Evolutionary conservation across 306 rosid species (phyloP), one percentile per base, ranked within the genome.

Genomic region (Ziziphus jujuba): DNA sequence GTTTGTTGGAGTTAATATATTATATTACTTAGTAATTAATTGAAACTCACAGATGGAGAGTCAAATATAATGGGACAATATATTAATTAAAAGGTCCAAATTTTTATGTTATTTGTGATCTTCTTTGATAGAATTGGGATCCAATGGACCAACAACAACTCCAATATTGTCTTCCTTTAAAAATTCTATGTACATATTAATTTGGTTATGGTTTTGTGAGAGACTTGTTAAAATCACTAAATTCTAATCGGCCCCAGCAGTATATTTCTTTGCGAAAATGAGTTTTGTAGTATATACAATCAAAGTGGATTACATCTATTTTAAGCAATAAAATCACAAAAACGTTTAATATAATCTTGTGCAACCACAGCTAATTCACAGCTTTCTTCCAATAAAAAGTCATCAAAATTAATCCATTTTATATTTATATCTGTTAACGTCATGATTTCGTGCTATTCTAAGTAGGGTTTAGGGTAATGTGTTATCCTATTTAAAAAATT

Each of bases 51-150:
- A 10, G 61, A 20, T 63, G 63, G 7, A 31, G 66, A 70, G 79
- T 79, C 84, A 63, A 70, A 56, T 72, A 61, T 66, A 75, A 59
- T 52, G 64, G 60, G 75, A 75, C 80, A 63, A 23, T 48, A 1
- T 1, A 28, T 28, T 28, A 28, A 28, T 28, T 48, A 63, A 73
- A 52, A 35, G 33, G 58, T 56, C 63, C 69, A 64, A 61, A 59
- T 14, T 33, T 73, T 59, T 31, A 49, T 66, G 62, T 66, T 25
- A 17, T 4, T 35, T 49, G 65, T 16, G 14, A 22, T 75, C 7
- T 66, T 73, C 31, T 38, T 20, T 56, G n/a, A 40, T 49, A 4
- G 47, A 20, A 28, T 36, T 77, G 50, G 71, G 70, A 75, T 72
- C 67, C 76, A 63, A 64, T 74, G 49, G 63, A 59, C 33, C 7